Evolutionary conservation across 208 protist genomes (phyloP), one percentile per base, ranked within the genome.

Genomic region (Acanthamoeba royreba): DNA sequence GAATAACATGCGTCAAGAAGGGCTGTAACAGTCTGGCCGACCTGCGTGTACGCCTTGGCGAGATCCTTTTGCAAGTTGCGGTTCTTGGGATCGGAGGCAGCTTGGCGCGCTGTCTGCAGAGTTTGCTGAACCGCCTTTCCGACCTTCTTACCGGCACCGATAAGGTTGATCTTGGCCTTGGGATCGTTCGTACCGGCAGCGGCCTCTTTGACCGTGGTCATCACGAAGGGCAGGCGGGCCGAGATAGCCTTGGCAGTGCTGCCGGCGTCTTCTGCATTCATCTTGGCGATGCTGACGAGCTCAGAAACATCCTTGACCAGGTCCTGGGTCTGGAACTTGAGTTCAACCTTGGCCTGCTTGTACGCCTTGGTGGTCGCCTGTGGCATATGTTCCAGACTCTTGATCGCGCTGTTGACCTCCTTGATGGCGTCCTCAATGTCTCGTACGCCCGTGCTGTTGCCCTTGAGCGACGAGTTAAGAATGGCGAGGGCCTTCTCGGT

Each of bases 251-350:
- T 92, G 42, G 66, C 53, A 17, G 40, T 35, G 42, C 33, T 42
- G 58, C 87, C 40, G 45, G 47, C 63, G 40, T 92, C 87, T 17
- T 92, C 87, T 19, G 47, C 66, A n/a, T 92, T 92, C 40, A 43
- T 49, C 87, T 79, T 92, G 40, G 87, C 53, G 31, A 49, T 40
- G 38, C 22, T 79, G 35, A 79, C 46, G 17, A 92, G 61, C 33
- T 92, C 63, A 33, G 87, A 28, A 9, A 92, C 40, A 31, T 81
- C 63, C 47, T 92, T 92, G 87, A 92, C 40, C 40, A 92, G 87
- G 45, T 74, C 61, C 66, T 92, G 87, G 42, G 61, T 81, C 28
- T 92, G 87, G 45, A 92, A 58, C 40, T 92, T 92, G 66, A 92
- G 61, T 46, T 92, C 87, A n/a, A 79, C 66, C 87, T 92, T 92